Base-by-base conservation (phyloP, 106 monocot species). In the Phalaenopsis equestris region DNA sequence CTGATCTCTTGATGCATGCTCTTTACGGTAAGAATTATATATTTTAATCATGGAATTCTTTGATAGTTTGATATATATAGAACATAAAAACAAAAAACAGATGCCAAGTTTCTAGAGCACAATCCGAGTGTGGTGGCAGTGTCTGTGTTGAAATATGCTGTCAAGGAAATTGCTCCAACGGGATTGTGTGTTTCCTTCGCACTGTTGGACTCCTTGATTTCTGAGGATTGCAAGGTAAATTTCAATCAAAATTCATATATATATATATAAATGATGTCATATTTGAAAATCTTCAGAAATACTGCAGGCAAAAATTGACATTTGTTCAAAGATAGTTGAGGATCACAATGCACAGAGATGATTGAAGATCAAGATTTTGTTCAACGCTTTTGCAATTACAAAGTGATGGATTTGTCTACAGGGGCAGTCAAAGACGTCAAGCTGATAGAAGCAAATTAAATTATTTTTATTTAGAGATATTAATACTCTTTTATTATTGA, bases 11-110 rank as follows among this genome's bases (percentile, higher is more conserved):
- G 49, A 9, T 86, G 36, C 82, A 56, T 42, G 52, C 86, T 48
- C 88, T 91, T 8, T 67, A 73, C 45, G 88, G 90, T 90, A 88
- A 43, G n/a, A 49, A 70, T 42, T 5, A 74, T 18, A 5, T 55
- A 7, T 37, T 6, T 47, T 23, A 30, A 19, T 19, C 47, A 49
- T 8, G 48, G 3, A 6, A 55, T n/a, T 24, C 38, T 18, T 21
- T 0, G 12, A 70, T 17, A 41, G 30, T 1, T 82, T 3, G n/a
- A 38, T 15, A 9, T 49, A 49, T 16, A 46, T 52, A 61, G 18
- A 19, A 61, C 4, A 18, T 21, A 61, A 61, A 1, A 61, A 21
- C 11, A 68, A 68, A 7, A 37, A 23, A 41, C 84, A 85, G 82
- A 80, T 21, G 8, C 21, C 52, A 75, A 81, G 79, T 78, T 83